These are phyloP conservation scores for Suillus sp. DNA, from an alignment of 768 basidiomycete species.

Conservation along the genomic window DNA sequence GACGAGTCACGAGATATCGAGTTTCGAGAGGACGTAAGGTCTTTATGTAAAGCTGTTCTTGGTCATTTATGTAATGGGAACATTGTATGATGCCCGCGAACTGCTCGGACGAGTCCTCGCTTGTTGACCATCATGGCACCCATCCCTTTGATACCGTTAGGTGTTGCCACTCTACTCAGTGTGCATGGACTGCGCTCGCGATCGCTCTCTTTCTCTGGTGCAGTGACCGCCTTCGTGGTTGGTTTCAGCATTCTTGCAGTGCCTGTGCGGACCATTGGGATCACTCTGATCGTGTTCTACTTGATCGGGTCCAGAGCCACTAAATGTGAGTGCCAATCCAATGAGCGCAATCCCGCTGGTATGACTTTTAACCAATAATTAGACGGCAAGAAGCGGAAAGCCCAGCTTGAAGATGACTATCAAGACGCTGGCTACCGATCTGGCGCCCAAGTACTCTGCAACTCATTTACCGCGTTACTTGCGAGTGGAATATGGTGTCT, in stretches of 20 bases:
- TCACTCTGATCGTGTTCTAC: constrained; percentile 76
- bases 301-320: constrained; percentile 81
- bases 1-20: too few species aligned
- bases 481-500: constrained; percentile 68
- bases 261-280: constrained; percentile 64
- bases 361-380: constrained; percentile 7
- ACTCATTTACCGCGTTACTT: constrained; percentile 65
- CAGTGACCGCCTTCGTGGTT: constrained; percentile 72
- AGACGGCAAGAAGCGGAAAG: constrained; percentile 79
- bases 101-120: background rate
- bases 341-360: background rate
- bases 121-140: constrained; percentile 14
- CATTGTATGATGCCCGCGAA: background rate
- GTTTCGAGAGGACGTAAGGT: background rate
- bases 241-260: constrained; percentile 75
- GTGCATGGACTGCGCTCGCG: constrained; percentile 71
- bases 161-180: constrained; percentile 56
- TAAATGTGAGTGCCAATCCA: constrained; percentile 52
- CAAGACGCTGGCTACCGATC: constrained; percentile 73
- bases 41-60: background rate
- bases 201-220: constrained; percentile 78
- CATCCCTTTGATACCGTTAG: constrained; percentile 43
- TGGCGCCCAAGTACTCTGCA: constrained; percentile 83
- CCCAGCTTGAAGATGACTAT: constrained; percentile 75
- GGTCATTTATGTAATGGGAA: background rate